phyloP scores from a whole-genome alignment of 768 basidiomycete species.

The Termitomyces sp. region DNA sequence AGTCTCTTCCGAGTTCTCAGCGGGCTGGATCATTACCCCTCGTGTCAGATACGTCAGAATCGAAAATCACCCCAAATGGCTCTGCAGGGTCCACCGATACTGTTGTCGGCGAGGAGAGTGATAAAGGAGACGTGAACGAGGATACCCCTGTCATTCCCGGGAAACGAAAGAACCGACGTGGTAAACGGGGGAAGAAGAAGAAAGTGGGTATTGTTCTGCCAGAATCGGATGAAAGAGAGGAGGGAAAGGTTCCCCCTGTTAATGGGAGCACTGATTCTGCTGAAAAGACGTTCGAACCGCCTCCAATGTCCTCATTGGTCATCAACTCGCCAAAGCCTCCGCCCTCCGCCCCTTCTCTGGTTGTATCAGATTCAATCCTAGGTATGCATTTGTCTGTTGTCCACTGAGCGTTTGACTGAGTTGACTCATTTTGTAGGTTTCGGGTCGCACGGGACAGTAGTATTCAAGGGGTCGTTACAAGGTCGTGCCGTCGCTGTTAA shows the following conservation, averaged over 20 bases:
- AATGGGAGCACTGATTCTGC: slow-evolving; percentile 14
- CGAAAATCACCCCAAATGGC: slow-evolving; percentile 1
- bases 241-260: slow-evolving; percentile 20
- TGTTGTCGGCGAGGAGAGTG: slow-evolving; percentile 52
- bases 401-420: neutral
- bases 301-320: slow-evolving; percentile 16
- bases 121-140: slow-evolving; percentile 30
- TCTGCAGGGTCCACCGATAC: neutral
- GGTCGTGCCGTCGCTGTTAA: slow-evolving; percentile 98
- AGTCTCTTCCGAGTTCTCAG: neutral
- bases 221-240: slow-evolving; percentile 35
- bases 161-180: slow-evolving; percentile 11
- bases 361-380: slow-evolving; percentile 69
- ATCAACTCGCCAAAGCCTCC: slow-evolving; percentile 21
- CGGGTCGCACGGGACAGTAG: slow-evolving; percentile 95
- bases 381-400: slow-evolving; percentile 38
- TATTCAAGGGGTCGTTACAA: slow-evolving; percentile 92
- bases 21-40: neutral
- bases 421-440: slow-evolving; percentile 50
- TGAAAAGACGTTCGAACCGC: slow-evolving; percentile 4
- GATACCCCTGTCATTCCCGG: slow-evolving; percentile 30
- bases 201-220: slow-evolving; percentile 26
- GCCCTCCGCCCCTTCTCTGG: slow-evolving; percentile 40
- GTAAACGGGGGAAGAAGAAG: slow-evolving; percentile 49
- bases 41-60: neutral